Percentiles rank a stretch among this genome's conserved stretches.
Evolutionary conservation across 768 basidiomycete species (phyloP).

Genomic region (Lentinula sp.): DNA sequence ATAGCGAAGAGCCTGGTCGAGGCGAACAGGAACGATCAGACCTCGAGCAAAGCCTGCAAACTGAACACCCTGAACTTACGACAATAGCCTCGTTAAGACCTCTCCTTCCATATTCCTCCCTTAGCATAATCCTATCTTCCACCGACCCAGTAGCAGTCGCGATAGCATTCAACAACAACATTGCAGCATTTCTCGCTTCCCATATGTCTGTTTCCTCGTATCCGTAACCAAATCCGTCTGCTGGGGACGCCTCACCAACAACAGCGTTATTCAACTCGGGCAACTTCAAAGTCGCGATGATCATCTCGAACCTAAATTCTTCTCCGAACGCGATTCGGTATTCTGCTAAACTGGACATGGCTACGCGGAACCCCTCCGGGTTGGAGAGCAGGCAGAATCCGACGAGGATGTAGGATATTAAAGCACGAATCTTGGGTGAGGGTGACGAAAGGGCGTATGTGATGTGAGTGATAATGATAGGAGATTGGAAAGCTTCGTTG

Average conservation of each 20-base stretch:
- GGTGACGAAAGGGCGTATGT: constrained; percentile 63
- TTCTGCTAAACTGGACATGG: constrained; percentile 77
- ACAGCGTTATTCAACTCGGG: constrained; percentile 30
- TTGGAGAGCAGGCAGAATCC: constrained; percentile 75
- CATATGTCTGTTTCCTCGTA: constrained; percentile 67
- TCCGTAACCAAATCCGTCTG: constrained; percentile 24
- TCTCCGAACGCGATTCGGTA: constrained; percentile 68
- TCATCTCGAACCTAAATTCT: constrained; percentile 71
- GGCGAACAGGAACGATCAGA: constrained; percentile 1
- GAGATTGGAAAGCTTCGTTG: constrained; percentile 53
- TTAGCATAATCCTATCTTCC: constrained; percentile 71
- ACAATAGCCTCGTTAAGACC: constrained; percentile 82
- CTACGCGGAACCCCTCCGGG: constrained; percentile 64
- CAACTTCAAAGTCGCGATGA: constrained; percentile 58
- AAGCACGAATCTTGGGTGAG: constrained; percentile 61
- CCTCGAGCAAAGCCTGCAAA: not conserved
- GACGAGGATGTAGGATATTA: constrained; percentile 74
- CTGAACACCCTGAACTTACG: constrained; percentile 40
- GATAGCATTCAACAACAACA: constrained; percentile 77
- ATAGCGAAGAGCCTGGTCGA: constrained; percentile 64
- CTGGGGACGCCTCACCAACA: constrained; percentile 24
- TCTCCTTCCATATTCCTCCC: constrained; percentile 78
- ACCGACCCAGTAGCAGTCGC: constrained; percentile 69
- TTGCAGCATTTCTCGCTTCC: constrained; percentile 73
- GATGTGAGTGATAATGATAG: constrained; percentile 66